These are phyloP conservation scores for Leishmania major DNA, from an alignment of 208 protist species.

Conservation along the genomic window DNA sequence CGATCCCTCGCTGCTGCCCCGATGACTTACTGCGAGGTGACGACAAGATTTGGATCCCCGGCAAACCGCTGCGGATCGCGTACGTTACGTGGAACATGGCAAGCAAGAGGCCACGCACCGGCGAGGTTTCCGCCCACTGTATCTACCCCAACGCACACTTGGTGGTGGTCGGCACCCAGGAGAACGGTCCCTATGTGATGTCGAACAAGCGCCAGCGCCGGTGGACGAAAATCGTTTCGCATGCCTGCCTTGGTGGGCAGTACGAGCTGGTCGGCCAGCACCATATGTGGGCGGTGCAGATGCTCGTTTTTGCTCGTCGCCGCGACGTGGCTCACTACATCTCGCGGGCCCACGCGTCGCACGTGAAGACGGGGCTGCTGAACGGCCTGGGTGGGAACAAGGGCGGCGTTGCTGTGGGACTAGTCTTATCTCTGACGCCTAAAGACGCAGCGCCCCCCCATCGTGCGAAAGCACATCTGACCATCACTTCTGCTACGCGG, in stretches of 20 bases:
- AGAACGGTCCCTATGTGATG: slow-evolving; percentile 72
- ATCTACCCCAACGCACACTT: slow-evolving; percentile 85
- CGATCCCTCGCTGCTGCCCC: slow-evolving; percentile 47
- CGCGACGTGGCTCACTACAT: slow-evolving; percentile 73
- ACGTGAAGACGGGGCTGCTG: slow-evolving; percentile 61
- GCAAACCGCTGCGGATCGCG: slow-evolving; percentile 69
- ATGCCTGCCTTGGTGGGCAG: slow-evolving; percentile 46
- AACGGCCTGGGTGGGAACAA: slow-evolving; percentile 91
- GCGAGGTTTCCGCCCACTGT: slow-evolving; percentile 60
- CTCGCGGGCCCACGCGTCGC: slow-evolving; percentile 37
- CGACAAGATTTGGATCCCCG: slow-evolving; percentile 58
- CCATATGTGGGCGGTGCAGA: slow-evolving; percentile 80
- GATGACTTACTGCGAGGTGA: slow-evolving; percentile 41
- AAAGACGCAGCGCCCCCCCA: slow-evolving; percentile 16
- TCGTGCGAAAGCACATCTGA: not conserved
- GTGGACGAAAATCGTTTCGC: slow-evolving; percentile 46
- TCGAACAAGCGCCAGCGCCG: slow-evolving; percentile 45
- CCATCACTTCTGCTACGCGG: not conserved
- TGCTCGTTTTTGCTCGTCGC: slow-evolving; percentile 78
- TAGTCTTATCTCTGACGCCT: slow-evolving; percentile 62
- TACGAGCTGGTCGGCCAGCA: slow-evolving; percentile 66
- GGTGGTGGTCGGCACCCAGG: slow-evolving; percentile 81
- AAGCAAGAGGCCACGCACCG: slow-evolving; percentile 38
- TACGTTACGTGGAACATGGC: slow-evolving; percentile 90
- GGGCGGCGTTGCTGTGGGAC: slow-evolving; percentile 83